Evolutionary conservation across 768 basidiomycete genomes (phyloP), one percentile per base, ranked within the genome.

Genomic region (Amanita exitialis): DNA sequence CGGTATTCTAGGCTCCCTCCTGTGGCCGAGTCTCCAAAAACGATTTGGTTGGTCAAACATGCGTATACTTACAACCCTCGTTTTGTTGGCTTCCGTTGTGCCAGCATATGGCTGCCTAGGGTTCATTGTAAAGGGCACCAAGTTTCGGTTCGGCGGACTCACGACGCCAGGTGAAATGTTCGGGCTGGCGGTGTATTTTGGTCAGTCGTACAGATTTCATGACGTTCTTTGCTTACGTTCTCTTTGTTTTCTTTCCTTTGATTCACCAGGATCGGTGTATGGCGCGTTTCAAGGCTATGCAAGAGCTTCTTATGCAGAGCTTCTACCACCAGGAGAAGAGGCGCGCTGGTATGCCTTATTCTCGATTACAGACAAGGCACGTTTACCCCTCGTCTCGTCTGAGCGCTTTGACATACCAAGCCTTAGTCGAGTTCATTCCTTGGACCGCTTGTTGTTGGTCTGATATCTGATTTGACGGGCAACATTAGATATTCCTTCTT

Each of bases 241-340:
- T 35, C 39, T 34, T 6, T 28, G 3, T 23, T 27, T 27, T 27
- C 3, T 6, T 27, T 23, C 25, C 6, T 6, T 32, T 13, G 4
- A 10, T 30, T 49, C 15, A 41, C 13, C 50, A 83, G 82, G 82
- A 49, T 69, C 76, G 57, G 76, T 91, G 1, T 93, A 87, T 57
- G 93, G 94, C 3, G 87, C 92, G 0, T 96, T 96, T 68, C 91
- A 95, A 65, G 78, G 86, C 20, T 95, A 92, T 55, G 86, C 91
- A 0, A 70, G 94, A 21, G 88, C 91, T 2, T 81, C 86, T 37
- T 97, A 90, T 60, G 82, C 90, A 1, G 89, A 89, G 59, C 66
- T 99, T 48, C 75, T 98, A 2, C 95, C 94, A 0, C 78, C 78
- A 1, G 83, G 87, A 0, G 90, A 96, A 64, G 90, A 93, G 66